Percentiles rank a stretch among this genome's conserved stretches.
These are phyloP conservation scores for Xylaria digitata DNA, from an alignment of 2,329 filamentous ascomycete genomes.

Conservation along the genomic window DNA sequence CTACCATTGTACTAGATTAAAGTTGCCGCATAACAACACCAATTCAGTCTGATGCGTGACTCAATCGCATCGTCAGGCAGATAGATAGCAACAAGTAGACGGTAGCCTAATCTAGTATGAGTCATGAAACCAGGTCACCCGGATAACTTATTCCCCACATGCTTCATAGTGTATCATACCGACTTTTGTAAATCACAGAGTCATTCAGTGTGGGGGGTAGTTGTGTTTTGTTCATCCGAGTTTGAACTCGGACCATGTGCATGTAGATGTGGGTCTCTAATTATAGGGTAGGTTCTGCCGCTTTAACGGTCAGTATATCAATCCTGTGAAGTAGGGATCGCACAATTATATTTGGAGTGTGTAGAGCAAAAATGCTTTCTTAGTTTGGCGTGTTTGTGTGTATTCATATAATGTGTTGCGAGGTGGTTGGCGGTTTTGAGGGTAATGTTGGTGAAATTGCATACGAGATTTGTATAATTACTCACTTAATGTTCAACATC, in stretches of 20 bases:
- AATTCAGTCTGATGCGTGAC: not conserved
- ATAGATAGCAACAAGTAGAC: too few species aligned
- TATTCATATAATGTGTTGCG: too few species aligned
- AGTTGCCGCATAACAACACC: too few species aligned
- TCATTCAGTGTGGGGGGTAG: not conserved
- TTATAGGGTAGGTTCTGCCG: constrained; percentile 12
- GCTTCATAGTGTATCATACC: not conserved
- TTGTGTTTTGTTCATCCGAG: not conserved
- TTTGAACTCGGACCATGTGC: not conserved
- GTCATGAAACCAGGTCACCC: not conserved
- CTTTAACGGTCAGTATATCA: not conserved
- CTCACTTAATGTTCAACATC: too few species aligned
- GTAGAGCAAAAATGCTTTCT: not conserved
- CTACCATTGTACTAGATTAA: too few species aligned
- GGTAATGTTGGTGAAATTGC: too few species aligned
- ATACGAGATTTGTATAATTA: too few species aligned
- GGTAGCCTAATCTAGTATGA: not conserved
- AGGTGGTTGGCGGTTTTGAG: too few species aligned
- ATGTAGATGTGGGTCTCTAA: not conserved
- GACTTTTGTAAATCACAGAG: too few species aligned
- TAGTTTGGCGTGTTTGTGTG: too few species aligned
- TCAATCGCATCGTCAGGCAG: too few species aligned
- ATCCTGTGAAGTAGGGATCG: not conserved
- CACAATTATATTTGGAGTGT: not conserved
- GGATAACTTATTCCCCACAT: not conserved